phyloP scores from a whole-genome alignment of 1,139 yeast genomes.

The Trichomonascaceae sp. region DNA sequence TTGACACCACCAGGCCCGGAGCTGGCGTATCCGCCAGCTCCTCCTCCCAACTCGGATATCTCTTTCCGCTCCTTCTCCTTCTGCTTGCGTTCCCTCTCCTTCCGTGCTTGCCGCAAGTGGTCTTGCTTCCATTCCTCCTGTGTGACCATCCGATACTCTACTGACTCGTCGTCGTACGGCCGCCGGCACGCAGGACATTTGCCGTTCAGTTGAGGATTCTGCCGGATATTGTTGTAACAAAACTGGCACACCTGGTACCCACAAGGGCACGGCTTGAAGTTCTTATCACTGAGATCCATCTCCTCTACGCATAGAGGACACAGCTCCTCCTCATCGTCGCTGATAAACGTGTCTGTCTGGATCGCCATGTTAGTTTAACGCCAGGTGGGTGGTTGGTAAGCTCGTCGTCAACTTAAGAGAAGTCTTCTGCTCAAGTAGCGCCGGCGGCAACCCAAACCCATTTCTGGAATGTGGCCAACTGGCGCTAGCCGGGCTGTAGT shows the following conservation, averaged over 20 bases:
- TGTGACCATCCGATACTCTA: constrained; percentile 71
- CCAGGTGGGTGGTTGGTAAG: no score
- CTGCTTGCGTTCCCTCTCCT: constrained; percentile 77
- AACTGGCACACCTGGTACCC: constrained; percentile 98
- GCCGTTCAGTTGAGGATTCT: constrained; percentile 89
- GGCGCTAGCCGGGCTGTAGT: no score
- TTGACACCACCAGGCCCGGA: no score
- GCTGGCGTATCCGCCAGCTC: no score
- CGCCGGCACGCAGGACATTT: constrained; percentile 97
- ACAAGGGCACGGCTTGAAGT: constrained; percentile 98
- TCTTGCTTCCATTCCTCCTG: constrained; percentile 79
- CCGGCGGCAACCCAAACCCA: no score
- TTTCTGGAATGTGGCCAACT: no score
- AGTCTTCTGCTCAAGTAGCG: no score
- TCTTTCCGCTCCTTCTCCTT: constrained; percentile 88
- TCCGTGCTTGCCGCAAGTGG: constrained; percentile 51
- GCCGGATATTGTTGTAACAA: constrained; percentile 92
- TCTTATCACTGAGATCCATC: constrained; percentile 90
- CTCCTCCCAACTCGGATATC: constrained; percentile 71
- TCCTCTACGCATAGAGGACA: constrained; percentile 95
- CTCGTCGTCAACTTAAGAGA: no score
- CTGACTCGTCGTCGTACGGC: constrained; percentile 82
- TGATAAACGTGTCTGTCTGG: constrained; percentile 37
- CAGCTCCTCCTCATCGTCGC: constrained; percentile 71
- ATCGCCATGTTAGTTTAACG: constrained; percentile 15